Evolutionary conservation across 805 yeast species (phyloP).

Genomic region (Wickerhamomyces rabaulensis): DNA sequence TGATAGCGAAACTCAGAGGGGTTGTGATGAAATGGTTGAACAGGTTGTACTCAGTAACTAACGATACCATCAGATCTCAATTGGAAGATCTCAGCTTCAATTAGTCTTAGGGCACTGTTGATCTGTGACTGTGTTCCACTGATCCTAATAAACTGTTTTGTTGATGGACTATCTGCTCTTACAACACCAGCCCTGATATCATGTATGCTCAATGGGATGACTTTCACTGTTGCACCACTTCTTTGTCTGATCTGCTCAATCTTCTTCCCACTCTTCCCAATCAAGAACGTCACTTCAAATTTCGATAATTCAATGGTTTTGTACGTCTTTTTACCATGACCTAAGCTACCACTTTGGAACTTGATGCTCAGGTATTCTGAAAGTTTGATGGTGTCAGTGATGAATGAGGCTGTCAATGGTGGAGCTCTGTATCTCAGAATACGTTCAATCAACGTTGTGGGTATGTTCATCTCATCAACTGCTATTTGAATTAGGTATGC

Average conservation of each 20-base stretch:
- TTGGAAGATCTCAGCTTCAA: constrained; percentile 22
- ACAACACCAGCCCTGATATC: constrained; percentile 6
- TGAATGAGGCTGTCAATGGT: not conserved
- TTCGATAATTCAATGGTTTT: constrained; percentile 20
- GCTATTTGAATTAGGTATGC: not conserved
- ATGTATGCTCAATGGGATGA: constrained; percentile 29
- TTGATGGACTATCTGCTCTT: constrained; percentile 6
- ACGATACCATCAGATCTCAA: constrained; percentile 11
- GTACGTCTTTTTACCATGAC: not conserved
- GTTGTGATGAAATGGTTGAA: not conserved
- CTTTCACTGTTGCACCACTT: constrained; percentile 34
- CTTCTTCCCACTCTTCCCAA: constrained; percentile 38
- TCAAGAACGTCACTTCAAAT: constrained; percentile 34
- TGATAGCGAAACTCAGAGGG: not conserved
- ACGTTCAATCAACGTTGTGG: not conserved
- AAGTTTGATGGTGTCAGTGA: not conserved
- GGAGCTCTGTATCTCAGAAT: not conserved
- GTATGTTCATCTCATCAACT: not conserved
- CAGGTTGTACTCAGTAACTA: constrained; percentile 1
- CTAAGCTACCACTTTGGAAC: not conserved
- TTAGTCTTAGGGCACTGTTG: constrained; percentile 21
- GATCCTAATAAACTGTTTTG: constrained; percentile 26
- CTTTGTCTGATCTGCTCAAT: constrained; percentile 30
- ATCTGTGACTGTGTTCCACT: constrained; percentile 26
- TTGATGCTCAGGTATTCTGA: not conserved